These are phyloP conservation scores for Biscogniauxia marginata DNA, from an alignment of 2,329 filamentous ascomycete species.

Conservation along the genomic window DNA sequence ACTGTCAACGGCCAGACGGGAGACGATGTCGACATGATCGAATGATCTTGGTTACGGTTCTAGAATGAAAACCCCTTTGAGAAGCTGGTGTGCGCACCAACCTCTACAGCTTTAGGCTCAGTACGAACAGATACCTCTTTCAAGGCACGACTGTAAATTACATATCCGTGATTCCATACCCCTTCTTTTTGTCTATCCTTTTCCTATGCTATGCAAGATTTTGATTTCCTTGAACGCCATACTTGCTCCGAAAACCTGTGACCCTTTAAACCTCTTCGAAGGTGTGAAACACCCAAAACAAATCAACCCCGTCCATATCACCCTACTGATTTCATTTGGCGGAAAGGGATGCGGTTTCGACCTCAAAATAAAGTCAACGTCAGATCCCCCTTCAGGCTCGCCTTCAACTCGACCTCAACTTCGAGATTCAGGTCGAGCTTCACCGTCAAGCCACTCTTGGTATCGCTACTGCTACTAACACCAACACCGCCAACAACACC, in stretches of 20 bases:
- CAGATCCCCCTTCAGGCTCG: slow-evolving; percentile 2
- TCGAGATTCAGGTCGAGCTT: slow-evolving; percentile 2
- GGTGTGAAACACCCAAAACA: too few species aligned
- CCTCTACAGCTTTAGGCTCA: not conserved
- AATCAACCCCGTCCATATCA: not conserved
- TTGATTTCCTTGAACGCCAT: not conserved
- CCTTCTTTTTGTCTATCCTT: not conserved
- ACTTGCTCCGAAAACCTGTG: too few species aligned
- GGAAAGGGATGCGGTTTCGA: too few species aligned
- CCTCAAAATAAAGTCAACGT: not conserved
- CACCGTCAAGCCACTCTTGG: not conserved
- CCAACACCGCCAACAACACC: too few species aligned
- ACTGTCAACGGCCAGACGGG: slow-evolving; percentile 28
- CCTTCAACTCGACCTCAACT: slow-evolving; percentile 2
- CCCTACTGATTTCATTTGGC: not conserved
- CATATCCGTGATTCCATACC: not conserved
- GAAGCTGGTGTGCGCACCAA: not conserved
- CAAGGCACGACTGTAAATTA: not conserved
- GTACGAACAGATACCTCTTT: not conserved
- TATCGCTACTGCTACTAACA: too few species aligned
- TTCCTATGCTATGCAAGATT: not conserved
- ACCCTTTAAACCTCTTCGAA: not conserved
- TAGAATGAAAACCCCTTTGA: not conserved
- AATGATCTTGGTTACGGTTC: slow-evolving; percentile 39
- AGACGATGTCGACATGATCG: slow-evolving; percentile 72